Conservation (phyloP, 805 yeast genomes). For the Suhomyces faveliae region DNA sequence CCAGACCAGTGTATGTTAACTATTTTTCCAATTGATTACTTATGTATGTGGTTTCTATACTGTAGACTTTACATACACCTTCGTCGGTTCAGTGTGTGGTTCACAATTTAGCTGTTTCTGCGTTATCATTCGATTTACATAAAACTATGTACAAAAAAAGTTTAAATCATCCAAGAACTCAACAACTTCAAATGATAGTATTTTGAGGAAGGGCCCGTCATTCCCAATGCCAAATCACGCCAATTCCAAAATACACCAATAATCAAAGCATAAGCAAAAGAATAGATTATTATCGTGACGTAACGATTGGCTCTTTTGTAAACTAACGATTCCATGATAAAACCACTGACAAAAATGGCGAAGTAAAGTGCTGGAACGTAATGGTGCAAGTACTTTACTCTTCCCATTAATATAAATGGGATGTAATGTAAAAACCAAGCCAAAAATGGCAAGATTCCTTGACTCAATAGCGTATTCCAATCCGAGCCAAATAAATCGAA, state of each 20-base stretch:
- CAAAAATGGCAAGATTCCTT: constrained; percentile 35
- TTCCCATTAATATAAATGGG: constrained; percentile 43
- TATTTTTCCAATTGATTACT: no score
- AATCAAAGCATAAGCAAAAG: constrained; percentile 47
- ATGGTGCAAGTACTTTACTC: constrained; percentile 45
- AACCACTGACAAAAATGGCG: constrained; percentile 23
- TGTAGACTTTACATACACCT: no score
- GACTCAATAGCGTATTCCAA: constrained; percentile 29
- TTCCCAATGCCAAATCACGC: constrained; percentile 76
- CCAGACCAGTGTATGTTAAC: no score
- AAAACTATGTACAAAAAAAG: no score
- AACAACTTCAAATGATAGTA: constrained; percentile 30
- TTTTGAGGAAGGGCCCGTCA: constrained; percentile 44
- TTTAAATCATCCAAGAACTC: constrained; percentile 2
- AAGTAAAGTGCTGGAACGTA: constrained; percentile 45
- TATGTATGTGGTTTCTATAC: no score
- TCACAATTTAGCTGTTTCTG: no score
- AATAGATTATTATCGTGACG: constrained; percentile 35
- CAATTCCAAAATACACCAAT: constrained; percentile 58
- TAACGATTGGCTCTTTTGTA: constrained; percentile 15
- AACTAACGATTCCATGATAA: constrained; percentile 20
- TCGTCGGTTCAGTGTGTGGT: no score
- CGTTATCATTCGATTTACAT: background rate
- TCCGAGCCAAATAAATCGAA: constrained; percentile 22
- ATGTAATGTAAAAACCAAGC: constrained; percentile 43